Evolutionary conservation across 2,329 filamentous ascomycete species (phyloP).

Genomic region (Ophiobolus disseminans): DNA sequence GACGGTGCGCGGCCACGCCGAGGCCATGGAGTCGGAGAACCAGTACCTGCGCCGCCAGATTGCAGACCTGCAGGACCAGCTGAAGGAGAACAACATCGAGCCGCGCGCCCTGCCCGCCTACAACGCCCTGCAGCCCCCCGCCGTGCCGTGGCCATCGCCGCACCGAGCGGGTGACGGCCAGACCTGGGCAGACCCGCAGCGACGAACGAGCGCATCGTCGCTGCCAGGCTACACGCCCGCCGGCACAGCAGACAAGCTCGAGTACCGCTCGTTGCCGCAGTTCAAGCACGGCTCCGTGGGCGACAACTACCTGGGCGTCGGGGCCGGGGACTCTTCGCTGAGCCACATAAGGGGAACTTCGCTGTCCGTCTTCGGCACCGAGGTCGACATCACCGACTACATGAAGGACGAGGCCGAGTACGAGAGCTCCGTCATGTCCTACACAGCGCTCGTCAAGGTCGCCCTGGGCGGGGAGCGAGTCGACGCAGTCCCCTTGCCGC

Average conservation of each 20-base stretch:
- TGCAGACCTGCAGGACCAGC: slow-evolving; percentile 70
- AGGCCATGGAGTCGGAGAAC: slow-evolving; percentile 77
- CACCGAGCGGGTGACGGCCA: slow-evolving; percentile 20
- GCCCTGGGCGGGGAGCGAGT: slow-evolving; percentile 63
- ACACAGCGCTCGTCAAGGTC: slow-evolving; percentile 72
- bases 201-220: slow-evolving; percentile 33
- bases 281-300: slow-evolving; percentile 58
- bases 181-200: slow-evolving; percentile 31
- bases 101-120: slow-evolving; percentile 57
- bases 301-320: slow-evolving; percentile 72
- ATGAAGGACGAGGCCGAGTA: slow-evolving; percentile 70
- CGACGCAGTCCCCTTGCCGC: slow-evolving; percentile 66
- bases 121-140: slow-evolving; percentile 34
- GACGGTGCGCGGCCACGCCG: slow-evolving; percentile 77
- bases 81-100: slow-evolving; percentile 67
- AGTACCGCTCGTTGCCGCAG: slow-evolving; percentile 49
- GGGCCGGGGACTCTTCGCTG: slow-evolving; percentile 68
- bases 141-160: slow-evolving; percentile 24
- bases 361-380: slow-evolving; percentile 79
- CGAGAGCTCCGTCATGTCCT: slow-evolving; percentile 66
- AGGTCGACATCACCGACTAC: slow-evolving; percentile 79
- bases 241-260: slow-evolving; percentile 20
- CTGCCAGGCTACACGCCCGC: slow-evolving; percentile 34
- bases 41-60: slow-evolving; percentile 71
- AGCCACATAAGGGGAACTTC: slow-evolving; percentile 78